These are phyloP conservation scores for Malus hybrid DNA, from an alignment of 331 rosid species.

Conservation along the genomic window DNA sequence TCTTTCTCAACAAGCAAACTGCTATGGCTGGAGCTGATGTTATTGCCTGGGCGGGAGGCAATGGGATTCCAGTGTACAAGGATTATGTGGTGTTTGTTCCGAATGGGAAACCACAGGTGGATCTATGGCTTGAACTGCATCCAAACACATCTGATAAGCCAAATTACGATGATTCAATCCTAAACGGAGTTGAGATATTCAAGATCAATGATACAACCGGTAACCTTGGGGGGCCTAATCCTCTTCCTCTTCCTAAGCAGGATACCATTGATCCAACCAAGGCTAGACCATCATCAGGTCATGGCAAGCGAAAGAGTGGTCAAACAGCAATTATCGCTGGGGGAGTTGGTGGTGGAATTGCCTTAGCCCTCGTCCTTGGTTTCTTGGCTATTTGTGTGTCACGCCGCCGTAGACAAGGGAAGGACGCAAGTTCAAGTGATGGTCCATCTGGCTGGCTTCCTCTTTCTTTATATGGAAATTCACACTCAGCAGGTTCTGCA, in stretches of 20 bases:
- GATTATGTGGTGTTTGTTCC: conserved; percentile 63
- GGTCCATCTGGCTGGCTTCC: conserved; percentile 99
- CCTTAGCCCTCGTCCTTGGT: conserved; percentile 45
- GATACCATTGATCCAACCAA: conserved; percentile 36
- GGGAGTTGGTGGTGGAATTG: conserved; percentile 55
- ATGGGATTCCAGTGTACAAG: conserved; percentile 39
- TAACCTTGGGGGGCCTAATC: conserved; percentile 79
- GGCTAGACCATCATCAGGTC: conserved; percentile 34
- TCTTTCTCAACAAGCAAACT: conserved; percentile 65
- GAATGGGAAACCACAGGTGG: conserved; percentile 52
- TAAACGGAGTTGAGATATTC: conserved; percentile 86
- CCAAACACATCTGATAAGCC: conserved; percentile 27
- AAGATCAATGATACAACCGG: conserved; percentile 47
- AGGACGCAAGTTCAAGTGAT: conserved; percentile 66
- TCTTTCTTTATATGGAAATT: conserved; percentile 85
- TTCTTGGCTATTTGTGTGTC: conserved; percentile 37
- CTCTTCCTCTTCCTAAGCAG: conserved; percentile 54
- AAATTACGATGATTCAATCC: conserved; percentile 43
- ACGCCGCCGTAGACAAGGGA: conserved; percentile 40
- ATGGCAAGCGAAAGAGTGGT: conserved; percentile 38
- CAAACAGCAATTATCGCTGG: conserved; percentile 59
- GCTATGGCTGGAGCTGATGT: conserved; percentile 48
- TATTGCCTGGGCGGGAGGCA: conserved; percentile 17
- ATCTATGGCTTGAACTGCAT: conserved; percentile 69
- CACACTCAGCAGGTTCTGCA: conserved; percentile 87